Base-by-base conservation (phyloP, 1,284 basidiomycete genomes). In the Cystobasidiaceae sp. region DNA sequence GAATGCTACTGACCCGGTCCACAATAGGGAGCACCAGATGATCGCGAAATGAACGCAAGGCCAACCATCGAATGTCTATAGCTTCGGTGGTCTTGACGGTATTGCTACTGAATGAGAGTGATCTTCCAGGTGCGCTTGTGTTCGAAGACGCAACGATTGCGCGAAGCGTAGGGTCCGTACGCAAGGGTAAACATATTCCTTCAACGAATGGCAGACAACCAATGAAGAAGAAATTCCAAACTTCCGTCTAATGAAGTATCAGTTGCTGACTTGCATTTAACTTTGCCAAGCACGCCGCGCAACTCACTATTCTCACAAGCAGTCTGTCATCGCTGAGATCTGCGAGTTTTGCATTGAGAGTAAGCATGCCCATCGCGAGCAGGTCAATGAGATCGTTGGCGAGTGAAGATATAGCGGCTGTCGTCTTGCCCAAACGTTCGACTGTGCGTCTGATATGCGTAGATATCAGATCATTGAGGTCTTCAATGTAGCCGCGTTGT, bases 201-300 rank as follows among this genome's bases (percentile, higher is more conserved):
- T 93, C 89, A 43, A 92, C 80, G 74, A 92, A 93, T 0, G 93
- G 91, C 0, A 97, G 79, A 21, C 97, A 86, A 68, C 90, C 87
- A 69, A 89, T 88, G 86, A 91, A 96, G 79, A 96, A 97, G 80
- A 94, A 93, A 5, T 82, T 84, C 93, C 93, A 97, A 15, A 89
- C 82, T 70, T 94, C 90, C 1, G 91, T 89, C 61, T 64, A 25
- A 6, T 25, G 4, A 9, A 94, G 81, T 4, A 30, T 19, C 1
- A 32, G 3, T 6, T 5, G 17, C n/a, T n/a, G 21, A 4, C 21
- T 50, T 8, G 21, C 3, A 45, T n/a, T 33, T 28, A 27, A 11
- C 44, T 8, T 11, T 46, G 37, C 57, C 3, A n/a, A 27, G n/a
- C 17, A 13, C 19, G 19, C 7, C 32, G 49, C 49, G 8, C 9